Base-by-base conservation (phyloP, 108 stramenopile species). In the Nitzschia palea region DNA sequence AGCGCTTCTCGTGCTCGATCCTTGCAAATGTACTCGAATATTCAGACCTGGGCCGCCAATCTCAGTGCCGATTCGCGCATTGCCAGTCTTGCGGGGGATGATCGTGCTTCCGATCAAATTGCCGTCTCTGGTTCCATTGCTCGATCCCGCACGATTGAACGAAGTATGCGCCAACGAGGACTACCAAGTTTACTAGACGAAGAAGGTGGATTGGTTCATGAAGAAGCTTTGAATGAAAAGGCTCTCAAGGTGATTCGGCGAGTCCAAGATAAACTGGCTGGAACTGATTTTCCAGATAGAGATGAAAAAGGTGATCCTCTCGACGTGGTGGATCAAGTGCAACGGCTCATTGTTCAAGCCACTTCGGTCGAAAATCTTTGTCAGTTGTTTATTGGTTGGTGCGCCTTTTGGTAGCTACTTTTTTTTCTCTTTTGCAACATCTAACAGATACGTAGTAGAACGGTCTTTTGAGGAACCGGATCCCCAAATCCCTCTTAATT, bases 381-480 rank as follows among this genome's bases (percentile, higher is more conserved):
- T 56, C 96, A 97, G 64, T 70, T 93, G 23, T 99, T 97, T 57
- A 83, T 97, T 55, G 99, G 99, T 14, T 99, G 97, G 97, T 98
- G 97, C 74, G 93, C 96, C 6, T 97, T 97, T 79, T 67, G 67
- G 74, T 68, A 76, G 33, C n/a, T n/a, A n/a, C n/a, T n/a, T n/a
- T n/a, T n/a, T n/a, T n/a, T n/a, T n/a, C n/a, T n/a, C n/a, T n/a
- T n/a, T n/a, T n/a, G n/a, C n/a, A n/a, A n/a, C n/a, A n/a, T n/a
- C n/a, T n/a, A n/a, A n/a, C n/a, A n/a, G n/a, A n/a, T n/a, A n/a
- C n/a, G n/a, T n/a, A n/a, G n/a, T n/a, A n/a, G n/a, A n/a, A n/a
- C n/a, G n/a, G n/a, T n/a, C n/a, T n/a, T n/a, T n/a, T n/a, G n/a
- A n/a, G n/a, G n/a, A n/a, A n/a, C n/a, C n/a, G n/a, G n/a, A n/a